Conservation (phyloP, 2,329 filamentous ascomycete species). For the Alternaria arbusti region DNA sequence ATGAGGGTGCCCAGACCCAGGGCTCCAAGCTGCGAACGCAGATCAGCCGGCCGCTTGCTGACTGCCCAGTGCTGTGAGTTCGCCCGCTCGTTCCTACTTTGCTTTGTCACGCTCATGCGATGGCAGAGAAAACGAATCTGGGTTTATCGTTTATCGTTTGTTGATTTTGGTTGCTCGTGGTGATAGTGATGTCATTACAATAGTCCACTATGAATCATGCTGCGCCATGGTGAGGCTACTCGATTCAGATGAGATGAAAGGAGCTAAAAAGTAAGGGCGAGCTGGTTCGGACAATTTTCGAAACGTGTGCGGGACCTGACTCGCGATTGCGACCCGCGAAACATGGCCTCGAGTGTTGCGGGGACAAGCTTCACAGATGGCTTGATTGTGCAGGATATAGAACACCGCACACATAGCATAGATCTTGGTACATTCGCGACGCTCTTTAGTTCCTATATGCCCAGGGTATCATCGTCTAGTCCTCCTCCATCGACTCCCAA, state of each 20-base stretch:
- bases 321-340: neutral
- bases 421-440: neutral
- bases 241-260: constrained; percentile 22
- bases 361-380: constrained; percentile 1
- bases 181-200: neutral
- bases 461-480: constrained; percentile 36
- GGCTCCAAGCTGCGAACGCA: constrained; percentile 7
- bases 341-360: constrained; percentile 1
- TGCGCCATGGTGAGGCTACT: neutral
- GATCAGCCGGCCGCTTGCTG: constrained; percentile 19
- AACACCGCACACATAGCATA: neutral
- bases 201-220: neutral
- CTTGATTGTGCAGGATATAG: neutral
- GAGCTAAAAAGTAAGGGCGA: constrained; percentile 14
- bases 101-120: neutral
- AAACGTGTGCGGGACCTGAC: constrained; percentile 15
- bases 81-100: neutral
- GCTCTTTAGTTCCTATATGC: neutral
- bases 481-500: constrained; percentile 51
- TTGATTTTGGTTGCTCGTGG: neutral
- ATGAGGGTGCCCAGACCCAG: constrained; percentile 5
- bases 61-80: neutral
- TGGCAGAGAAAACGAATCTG: neutral
- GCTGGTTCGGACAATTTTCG: constrained; percentile 13
- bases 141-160: neutral